Conservation (phyloP, 805 yeast species). For the Yamadazyma ubonensis region DNA sequence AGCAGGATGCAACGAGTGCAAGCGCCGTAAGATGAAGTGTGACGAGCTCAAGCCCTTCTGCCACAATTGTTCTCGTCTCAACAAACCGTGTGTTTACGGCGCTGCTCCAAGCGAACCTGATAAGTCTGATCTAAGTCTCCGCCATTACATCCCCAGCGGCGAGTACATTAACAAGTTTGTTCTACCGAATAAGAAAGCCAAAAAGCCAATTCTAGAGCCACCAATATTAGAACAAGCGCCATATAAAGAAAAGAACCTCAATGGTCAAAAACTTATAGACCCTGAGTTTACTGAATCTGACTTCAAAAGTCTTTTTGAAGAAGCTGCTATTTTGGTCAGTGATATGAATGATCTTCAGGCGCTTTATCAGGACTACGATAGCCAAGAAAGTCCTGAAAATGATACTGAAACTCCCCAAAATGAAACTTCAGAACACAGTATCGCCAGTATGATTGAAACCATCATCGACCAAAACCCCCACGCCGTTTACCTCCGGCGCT, state of each 20-base stretch:
- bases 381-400: too few relatives aligned
- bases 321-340: slow-evolving; percentile 33
- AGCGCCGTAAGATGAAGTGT: slow-evolving; percentile 44
- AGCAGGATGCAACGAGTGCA: slow-evolving; percentile 44
- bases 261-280: too few relatives aligned
- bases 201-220: too few relatives aligned
- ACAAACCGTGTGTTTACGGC: slow-evolving; percentile 33
- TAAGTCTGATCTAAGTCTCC: not conserved
- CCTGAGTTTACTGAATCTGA: slow-evolving; percentile 9
- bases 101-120: too few relatives aligned
- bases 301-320: slow-evolving; percentile 27
- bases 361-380: too few relatives aligned
- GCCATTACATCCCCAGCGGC: slow-evolving; percentile 15
- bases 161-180: slow-evolving; percentile 13
- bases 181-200: too few relatives aligned
- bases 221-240: too few relatives aligned
- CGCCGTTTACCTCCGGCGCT: slow-evolving; percentile 28
- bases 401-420: slow-evolving; percentile 6
- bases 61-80: slow-evolving; percentile 34
- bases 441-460: too few relatives aligned
- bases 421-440: slow-evolving; percentile 21
- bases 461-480: slow-evolving; percentile 28
- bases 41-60: slow-evolving; percentile 41
- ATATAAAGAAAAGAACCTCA: too few relatives aligned
- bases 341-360: slow-evolving; percentile 29